phyloP scores from a whole-genome alignment of 768 basidiomycete species.

The Tulasnella sp. region DNA sequence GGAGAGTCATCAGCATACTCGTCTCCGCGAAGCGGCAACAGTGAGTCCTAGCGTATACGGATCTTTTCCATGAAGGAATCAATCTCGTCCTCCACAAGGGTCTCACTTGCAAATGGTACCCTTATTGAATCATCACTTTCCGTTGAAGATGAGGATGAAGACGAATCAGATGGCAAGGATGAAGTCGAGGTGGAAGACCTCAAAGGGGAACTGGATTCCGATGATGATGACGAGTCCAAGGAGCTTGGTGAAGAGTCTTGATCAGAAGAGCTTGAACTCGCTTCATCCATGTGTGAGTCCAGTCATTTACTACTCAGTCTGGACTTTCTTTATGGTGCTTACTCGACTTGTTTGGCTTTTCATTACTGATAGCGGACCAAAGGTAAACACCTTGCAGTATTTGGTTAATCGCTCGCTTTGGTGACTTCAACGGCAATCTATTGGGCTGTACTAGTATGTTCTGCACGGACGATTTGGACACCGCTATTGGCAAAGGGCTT shows the following conservation, averaged over 20 bases:
- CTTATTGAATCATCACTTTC: neutral
- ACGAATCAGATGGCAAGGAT: neutral
- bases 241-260: neutral
- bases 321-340: neutral
- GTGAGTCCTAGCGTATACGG: neutral
- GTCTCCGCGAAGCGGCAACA: neutral
- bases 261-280: neutral
- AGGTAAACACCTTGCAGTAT: neutral
- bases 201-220: neutral
- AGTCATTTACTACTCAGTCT: neutral
- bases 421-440: neutral
- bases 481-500: neutral
- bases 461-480: neutral
- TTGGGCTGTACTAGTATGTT: neutral
- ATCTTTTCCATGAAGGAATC: no score
- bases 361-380: neutral
- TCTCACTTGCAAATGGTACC: no score
- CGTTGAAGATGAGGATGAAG: neutral
- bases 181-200: neutral
- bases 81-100: no score
- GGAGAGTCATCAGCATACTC: neutral
- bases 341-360: neutral
- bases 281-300: neutral
- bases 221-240: neutral
- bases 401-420: neutral